Conservation (phyloP, 225 moss, liverwort and hornwort genomes). For the Bryoerythrophyllum caledonicum region DNA sequence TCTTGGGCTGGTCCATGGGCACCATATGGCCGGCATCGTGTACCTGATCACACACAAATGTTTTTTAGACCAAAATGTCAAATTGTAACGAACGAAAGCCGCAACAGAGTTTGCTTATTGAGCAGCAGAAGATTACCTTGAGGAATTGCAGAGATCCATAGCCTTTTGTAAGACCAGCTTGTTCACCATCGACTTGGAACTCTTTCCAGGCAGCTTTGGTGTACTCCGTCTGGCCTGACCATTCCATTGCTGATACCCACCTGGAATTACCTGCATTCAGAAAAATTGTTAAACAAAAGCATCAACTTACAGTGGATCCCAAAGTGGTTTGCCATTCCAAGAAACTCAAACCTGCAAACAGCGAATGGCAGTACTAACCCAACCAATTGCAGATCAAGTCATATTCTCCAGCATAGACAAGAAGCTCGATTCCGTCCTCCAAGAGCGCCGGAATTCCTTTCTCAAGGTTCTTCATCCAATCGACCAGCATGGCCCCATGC, state of each 20-base stretch:
- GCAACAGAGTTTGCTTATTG: not conserved
- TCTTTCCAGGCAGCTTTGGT: constrained; percentile 59
- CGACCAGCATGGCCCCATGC: constrained; percentile 54
- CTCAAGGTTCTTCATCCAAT: constrained; percentile 70
- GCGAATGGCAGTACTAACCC: constrained; percentile 39
- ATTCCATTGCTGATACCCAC: constrained; percentile 68
- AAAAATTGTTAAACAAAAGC: not conserved
- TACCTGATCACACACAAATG: constrained; percentile 31
- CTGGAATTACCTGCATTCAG: constrained; percentile 60
- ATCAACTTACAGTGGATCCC: not conserved
- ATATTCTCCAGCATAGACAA: constrained; percentile 66
- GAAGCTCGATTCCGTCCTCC: constrained; percentile 63
- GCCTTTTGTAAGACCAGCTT: constrained; percentile 61
- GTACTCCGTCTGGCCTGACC: constrained; percentile 62
- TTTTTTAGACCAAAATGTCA: not conserved
- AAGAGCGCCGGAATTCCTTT: constrained; percentile 59
- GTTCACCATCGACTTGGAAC: constrained; percentile 56
- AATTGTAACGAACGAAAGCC: not conserved
- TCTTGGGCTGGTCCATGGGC: constrained; percentile 70
- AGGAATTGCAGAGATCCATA: constrained; percentile 64
- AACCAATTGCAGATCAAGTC: constrained; percentile 76
- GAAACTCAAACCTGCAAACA: not conserved
- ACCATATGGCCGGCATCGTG: constrained; percentile 71
- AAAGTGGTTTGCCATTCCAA: not conserved
- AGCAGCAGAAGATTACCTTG: constrained; percentile 37